A percentile compares a stretch with the other conserved stretches of the same genome.
Evolutionary conservation across 2,329 filamentous ascomycete species (phyloP).

Genomic region (Lachnum nothofagi): DNA sequence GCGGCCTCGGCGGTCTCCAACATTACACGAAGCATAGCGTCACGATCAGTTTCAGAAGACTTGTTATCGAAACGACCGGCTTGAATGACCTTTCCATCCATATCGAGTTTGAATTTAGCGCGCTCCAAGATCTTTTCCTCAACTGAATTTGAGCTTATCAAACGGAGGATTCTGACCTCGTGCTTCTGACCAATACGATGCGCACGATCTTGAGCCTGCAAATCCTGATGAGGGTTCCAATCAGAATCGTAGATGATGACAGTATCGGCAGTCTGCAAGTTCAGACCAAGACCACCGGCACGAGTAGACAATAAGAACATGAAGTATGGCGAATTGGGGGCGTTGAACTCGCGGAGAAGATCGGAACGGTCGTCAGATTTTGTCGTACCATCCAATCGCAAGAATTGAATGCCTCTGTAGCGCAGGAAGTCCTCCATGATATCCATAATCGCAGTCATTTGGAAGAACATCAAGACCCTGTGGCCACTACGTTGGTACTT

Average conservation of each 20-base stretch:
- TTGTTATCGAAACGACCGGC: slow-evolving; percentile 99
- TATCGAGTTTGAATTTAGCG: slow-evolving; percentile 95
- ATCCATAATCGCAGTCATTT: slow-evolving; percentile 99
- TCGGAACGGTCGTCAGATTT: slow-evolving; percentile 97
- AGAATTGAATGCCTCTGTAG: slow-evolving; percentile 74
- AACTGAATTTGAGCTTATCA: slow-evolving; percentile 94
- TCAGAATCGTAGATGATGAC: slow-evolving; percentile 99
- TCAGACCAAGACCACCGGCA: slow-evolving; percentile 94
- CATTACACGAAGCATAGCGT: slow-evolving; percentile 90
- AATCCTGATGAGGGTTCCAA: slow-evolving; percentile 99
- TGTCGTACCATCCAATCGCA: slow-evolving; percentile 92
- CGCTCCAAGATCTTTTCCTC: slow-evolving; percentile 98
- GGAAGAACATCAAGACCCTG: slow-evolving; percentile 99
- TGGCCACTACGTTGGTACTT: slow-evolving; percentile 90
- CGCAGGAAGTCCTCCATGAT: slow-evolving; percentile 99
- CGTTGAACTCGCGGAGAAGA: slow-evolving; percentile 82
- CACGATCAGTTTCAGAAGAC: slow-evolving; percentile 95
- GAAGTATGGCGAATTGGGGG: slow-evolving; percentile 84
- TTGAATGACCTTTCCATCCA: slow-evolving; percentile 99
- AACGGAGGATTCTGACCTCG: slow-evolving; percentile 89
- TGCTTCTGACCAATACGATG: slow-evolving; percentile 99
- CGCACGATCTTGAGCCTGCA: slow-evolving; percentile 98
- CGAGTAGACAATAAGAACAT: slow-evolving; percentile 98
- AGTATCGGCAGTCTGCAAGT: slow-evolving; percentile 94
- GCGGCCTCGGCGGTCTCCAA: slow-evolving; percentile 75